phyloP scores from a whole-genome alignment of 768 basidiomycete species.

The Pulveroboletus frians region DNA sequence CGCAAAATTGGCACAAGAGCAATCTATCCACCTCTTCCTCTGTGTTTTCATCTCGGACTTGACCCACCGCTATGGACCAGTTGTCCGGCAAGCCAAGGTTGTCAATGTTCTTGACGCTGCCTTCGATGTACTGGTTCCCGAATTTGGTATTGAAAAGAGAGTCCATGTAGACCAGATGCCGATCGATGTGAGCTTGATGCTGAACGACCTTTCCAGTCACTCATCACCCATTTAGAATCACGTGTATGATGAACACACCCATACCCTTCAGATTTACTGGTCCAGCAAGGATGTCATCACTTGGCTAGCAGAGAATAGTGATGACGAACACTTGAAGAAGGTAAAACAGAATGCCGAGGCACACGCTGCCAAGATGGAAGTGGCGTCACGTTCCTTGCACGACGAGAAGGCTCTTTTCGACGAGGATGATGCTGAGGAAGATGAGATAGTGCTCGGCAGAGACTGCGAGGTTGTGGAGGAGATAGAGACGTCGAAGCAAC shows the following conservation, averaged over 20 bases:
- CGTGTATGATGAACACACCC: slow-evolving; percentile 92
- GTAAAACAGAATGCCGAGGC: slow-evolving; percentile 91
- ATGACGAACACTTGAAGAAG: slow-evolving; percentile 93
- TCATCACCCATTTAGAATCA: slow-evolving; percentile 61
- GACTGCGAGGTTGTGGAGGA: slow-evolving; percentile 36
- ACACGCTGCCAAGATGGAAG: slow-evolving; percentile 88
- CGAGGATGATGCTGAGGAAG: slow-evolving; percentile 76
- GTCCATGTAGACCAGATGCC: slow-evolving; percentile 99
- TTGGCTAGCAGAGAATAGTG: slow-evolving; percentile 92
- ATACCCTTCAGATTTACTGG: slow-evolving; percentile 95
- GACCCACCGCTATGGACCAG: slow-evolving; percentile 92
- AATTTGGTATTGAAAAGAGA: slow-evolving; percentile 98
- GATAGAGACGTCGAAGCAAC: slow-evolving; percentile 71
- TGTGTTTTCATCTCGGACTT: slow-evolving; percentile 93
- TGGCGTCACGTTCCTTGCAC: slow-evolving; percentile 75
- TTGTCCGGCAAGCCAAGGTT: slow-evolving; percentile 91
- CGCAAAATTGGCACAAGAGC: slow-evolving; percentile 88
- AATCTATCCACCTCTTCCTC: slow-evolving; percentile 92
- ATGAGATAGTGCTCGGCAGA: slow-evolving; percentile 76
- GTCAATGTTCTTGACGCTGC: slow-evolving; percentile 96
- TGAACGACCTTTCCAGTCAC: background rate
- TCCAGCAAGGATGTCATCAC: slow-evolving; percentile 89
- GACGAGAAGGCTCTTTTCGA: slow-evolving; percentile 88
- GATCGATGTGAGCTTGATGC: slow-evolving; percentile 64
- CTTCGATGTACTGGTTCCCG: slow-evolving; percentile 92